Percentiles rank a stretch among this genome's conserved stretches.
These are phyloP conservation scores for Erodium trifolium DNA, from an alignment of 441 rosid genomes.

Conservation along the genomic window DNA sequence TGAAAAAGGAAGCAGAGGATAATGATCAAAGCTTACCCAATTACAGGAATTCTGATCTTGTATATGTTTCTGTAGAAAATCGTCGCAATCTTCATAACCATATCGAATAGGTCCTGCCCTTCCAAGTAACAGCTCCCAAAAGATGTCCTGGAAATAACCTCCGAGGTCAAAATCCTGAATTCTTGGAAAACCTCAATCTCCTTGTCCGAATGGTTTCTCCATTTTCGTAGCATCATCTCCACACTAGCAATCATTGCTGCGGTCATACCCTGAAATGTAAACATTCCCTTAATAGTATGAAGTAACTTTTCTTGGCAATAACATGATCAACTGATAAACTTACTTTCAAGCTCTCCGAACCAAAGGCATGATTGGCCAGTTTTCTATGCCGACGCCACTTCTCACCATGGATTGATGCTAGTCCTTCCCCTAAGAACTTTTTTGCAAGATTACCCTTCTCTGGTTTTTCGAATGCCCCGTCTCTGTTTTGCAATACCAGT, in stretches of 20 bases:
- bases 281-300: not conserved
- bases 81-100: conserved; percentile 16
- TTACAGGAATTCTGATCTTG: not conserved
- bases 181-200: conserved; percentile 32
- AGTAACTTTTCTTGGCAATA: not conserved
- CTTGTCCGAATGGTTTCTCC: conserved; percentile 22
- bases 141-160: conserved; percentile 3
- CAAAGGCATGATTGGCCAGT: conserved; percentile 37
- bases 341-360: conserved; percentile 30
- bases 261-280: conserved; percentile 11
- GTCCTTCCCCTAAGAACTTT: conserved; percentile 35
- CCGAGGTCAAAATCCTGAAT: conserved; percentile 15
- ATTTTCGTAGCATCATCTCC: conserved; percentile 29
- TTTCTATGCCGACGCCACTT: conserved; percentile 32
- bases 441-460: conserved; percentile 5
- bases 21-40: not conserved
- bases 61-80: not conserved
- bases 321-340: not conserved
- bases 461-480: conserved; percentile 16
- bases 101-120: conserved; percentile 22
- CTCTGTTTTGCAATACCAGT: conserved; percentile 26
- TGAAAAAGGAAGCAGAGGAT: not conserved
- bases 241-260: conserved; percentile 14
- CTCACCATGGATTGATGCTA: conserved; percentile 20
- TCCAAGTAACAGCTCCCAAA: conserved; percentile 18